Evolutionary conservation across 208 protist genomes (phyloP).

Genomic region (Balamuthia mandrillaris): DNA sequence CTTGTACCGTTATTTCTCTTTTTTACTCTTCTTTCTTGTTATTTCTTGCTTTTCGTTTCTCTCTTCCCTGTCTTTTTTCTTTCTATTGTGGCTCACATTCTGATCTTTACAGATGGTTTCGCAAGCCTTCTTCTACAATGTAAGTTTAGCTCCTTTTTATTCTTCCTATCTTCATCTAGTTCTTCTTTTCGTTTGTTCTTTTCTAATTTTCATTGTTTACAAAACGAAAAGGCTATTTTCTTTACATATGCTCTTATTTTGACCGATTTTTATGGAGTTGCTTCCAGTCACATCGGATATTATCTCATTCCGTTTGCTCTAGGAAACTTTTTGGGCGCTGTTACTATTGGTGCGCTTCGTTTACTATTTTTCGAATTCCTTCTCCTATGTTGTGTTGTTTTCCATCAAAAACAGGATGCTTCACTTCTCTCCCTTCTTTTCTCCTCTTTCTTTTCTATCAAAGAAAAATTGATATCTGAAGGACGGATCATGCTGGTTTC

Average conservation of each 20-base stretch:
- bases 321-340: constrained; percentile 20
- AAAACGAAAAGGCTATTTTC: background rate
- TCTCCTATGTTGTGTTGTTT: no score
- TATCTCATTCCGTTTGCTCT: constrained; percentile 20
- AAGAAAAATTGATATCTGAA: no score
- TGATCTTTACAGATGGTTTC: background rate
- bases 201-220: background rate
- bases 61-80: background rate
- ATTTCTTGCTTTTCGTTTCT: background rate
- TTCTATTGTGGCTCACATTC: background rate
- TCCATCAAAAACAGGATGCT: no score
- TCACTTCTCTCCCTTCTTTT: no score
- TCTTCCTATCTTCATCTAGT: background rate
- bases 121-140: constrained; percentile 39
- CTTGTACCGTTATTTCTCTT: background rate
- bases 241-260: constrained; percentile 24
- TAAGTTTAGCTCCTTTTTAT: background rate
- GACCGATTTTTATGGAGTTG: constrained; percentile 4
- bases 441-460: no score
- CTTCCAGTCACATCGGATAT: constrained; percentile 6
- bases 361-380: no score
- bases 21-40: no score
- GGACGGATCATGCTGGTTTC: no score
- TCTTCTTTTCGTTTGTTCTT: background rate
- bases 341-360: background rate